phyloP scores from a whole-genome alignment of 2,329 filamentous ascomycete genomes.

The Penicillium paneum region DNA sequence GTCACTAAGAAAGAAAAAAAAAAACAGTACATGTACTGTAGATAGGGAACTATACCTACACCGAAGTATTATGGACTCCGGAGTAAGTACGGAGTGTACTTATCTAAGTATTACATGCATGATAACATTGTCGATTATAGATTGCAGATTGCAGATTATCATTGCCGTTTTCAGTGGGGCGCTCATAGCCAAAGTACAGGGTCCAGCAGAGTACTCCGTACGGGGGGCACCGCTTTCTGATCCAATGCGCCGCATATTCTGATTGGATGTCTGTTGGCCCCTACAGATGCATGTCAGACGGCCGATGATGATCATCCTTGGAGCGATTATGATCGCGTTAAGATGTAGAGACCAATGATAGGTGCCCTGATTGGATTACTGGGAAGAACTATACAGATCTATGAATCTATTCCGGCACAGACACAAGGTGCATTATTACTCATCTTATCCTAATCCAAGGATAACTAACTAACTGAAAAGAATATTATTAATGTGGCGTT shows the following conservation, averaged over 20 bases:
- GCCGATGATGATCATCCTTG: conserved; percentile 2
- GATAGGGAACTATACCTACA: too few relatives aligned
- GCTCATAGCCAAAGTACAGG: not conserved
- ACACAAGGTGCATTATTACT: not conserved
- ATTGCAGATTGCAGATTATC: not conserved
- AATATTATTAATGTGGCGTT: conserved; percentile 6
- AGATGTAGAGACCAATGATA: not conserved
- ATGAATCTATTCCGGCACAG: not conserved
- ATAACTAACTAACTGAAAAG: too few relatives aligned
- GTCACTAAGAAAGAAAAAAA: not conserved
- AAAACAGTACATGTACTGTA: not conserved
- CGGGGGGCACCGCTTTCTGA: not conserved
- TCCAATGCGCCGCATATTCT: not conserved
- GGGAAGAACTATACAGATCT: not conserved
- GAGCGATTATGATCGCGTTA: not conserved
- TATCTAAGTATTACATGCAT: conserved; percentile 3
- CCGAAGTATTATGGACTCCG: too few relatives aligned
- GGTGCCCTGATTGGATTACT: not conserved
- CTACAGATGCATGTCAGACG: conserved; percentile 4
- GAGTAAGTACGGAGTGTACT: not conserved
- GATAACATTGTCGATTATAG: not conserved
- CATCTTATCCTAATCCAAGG: not conserved
- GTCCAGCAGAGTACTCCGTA: not conserved
- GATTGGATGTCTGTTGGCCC: not conserved
- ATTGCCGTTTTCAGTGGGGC: not conserved